Base-by-base conservation (phyloP, 2,329 filamentous ascomycete genomes). In the Fragosphaeria purpurea region DNA sequence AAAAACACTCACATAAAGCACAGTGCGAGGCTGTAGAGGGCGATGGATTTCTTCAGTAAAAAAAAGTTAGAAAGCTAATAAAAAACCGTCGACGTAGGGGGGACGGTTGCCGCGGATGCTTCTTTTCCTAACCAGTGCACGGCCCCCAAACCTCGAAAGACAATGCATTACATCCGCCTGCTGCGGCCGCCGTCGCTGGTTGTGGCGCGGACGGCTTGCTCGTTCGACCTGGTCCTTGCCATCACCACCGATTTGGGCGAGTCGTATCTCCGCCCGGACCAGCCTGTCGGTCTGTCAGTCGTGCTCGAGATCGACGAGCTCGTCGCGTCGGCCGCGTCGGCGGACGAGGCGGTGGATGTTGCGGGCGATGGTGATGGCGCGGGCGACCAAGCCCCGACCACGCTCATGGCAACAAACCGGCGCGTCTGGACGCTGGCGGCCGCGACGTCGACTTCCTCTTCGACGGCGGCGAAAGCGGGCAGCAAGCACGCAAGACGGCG, bases 221-320 rank as follows among this genome's bases (percentile, higher is more conserved):
- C 57, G 13, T 58, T 75, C 7, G 67, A 69, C 46, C 58, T 80
- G 4, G 65, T 77, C 1, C 63, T 81, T 53, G 73, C 75, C 53
- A 71, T 81, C 56, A 78, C 75, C 9, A 80, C 76, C 10, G 77
- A 81, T 53, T 67, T 80, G 1, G 75, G 77, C 35, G 77, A 81
- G 57, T 67, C 74, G 0, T 77, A 77, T 46, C 68, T 80, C 9
- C 63, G 57, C n/a, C 71, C 73, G 1, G 62, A 66, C 11, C 59
- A 61, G 13, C 68, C 74, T 5, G 52, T 79, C n/a, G 63, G 67
- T 11, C 62, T 80, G 4, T 60, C 58, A 8, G 60, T 69, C 11
- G 54, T 60, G 44, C 46, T 59, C 9, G 50, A 64, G 12, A 22
- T 44, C 4, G 49, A 48, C 32, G 11, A n/a, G 6, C 33, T 13